Conservation (phyloP, 495 filamentous ascomycete genomes). For the Hypoxylon cercidicola region DNA sequence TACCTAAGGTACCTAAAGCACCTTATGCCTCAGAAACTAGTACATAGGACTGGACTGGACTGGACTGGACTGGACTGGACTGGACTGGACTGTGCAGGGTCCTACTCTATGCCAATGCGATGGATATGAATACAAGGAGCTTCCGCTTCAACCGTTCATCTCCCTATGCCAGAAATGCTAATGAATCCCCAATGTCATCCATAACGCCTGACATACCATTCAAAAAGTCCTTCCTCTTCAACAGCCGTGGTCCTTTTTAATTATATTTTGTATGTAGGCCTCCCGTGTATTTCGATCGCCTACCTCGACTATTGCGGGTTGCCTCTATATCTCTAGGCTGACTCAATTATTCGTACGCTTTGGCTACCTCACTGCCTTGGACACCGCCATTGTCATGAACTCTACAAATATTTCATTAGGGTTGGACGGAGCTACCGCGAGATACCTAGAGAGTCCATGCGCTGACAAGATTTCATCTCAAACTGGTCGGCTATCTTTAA, state of each 20-base stretch:
- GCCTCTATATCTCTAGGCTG: too few relatives aligned
- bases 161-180: conserved; percentile 4
- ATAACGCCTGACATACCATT: conserved; percentile 11
- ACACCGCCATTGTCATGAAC: neutral
- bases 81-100: too few relatives aligned
- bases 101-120: too few relatives aligned
- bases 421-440: conserved; percentile 32
- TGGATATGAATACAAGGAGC: conserved; percentile 10
- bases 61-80: too few relatives aligned
- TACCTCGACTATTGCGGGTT: too few relatives aligned
- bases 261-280: too few relatives aligned
- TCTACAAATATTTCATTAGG: neutral
- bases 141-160: neutral
- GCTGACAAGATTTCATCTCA: conserved; percentile 53
- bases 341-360: too few relatives aligned
- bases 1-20: too few relatives aligned
- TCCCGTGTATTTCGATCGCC: too few relatives aligned
- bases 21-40: too few relatives aligned
- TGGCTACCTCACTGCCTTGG: too few relatives aligned
- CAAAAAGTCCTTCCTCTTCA: neutral
- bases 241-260: neutral
- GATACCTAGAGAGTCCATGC: conserved; percentile 45
- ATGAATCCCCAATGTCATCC: conserved; percentile 6
- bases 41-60: too few relatives aligned
- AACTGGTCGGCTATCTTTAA: conserved; percentile 63